A percentile compares a stretch with the other conserved stretches of the same genome.
These are phyloP conservation scores for Globisporangium nunn DNA, from an alignment of 352 stramenopile genomes.

Conservation along the genomic window DNA sequence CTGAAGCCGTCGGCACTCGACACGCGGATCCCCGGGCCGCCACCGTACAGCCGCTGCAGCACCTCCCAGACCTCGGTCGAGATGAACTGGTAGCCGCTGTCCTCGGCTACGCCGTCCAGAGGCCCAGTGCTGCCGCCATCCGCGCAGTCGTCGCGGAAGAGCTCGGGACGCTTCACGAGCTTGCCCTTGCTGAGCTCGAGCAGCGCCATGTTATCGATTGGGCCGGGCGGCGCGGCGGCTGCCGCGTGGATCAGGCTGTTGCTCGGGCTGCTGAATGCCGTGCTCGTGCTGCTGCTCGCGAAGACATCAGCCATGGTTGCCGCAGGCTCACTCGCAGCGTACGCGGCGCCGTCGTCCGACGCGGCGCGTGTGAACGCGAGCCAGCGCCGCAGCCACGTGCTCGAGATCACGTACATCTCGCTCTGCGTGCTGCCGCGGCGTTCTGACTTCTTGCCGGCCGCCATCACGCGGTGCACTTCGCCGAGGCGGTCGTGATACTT, in stretches of 20 bases:
- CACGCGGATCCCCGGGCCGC: constrained; percentile 42
- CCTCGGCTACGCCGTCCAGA: constrained; percentile 6
- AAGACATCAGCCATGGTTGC: background rate
- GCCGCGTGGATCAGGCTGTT: constrained; percentile 6
- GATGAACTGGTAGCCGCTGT: constrained; percentile 53
- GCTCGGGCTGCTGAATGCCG: constrained; percentile 15
- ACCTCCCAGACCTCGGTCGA: constrained; percentile 67
- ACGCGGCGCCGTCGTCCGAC: background rate
- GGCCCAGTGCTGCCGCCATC: background rate
- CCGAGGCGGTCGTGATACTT: constrained; percentile 49
- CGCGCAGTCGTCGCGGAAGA: constrained; percentile 20
- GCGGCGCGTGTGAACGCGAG: constrained; percentile 42
- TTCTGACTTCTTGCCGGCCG: constrained; percentile 49
- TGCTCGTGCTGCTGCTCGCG: constrained; percentile 1
- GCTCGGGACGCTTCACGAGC: constrained; percentile 34
- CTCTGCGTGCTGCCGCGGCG: constrained; percentile 36
- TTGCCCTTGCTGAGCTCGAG: constrained; percentile 44
- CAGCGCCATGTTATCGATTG: constrained; percentile 60
- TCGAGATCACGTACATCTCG: constrained; percentile 56
- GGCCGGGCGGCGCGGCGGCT: constrained; percentile 19
- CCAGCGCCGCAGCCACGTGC: constrained; percentile 51
- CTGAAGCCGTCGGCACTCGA: constrained; percentile 13
- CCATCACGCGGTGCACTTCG: constrained; percentile 67
- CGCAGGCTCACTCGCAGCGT: no score
- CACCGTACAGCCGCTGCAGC: constrained; percentile 59